These are phyloP conservation scores for Russula dissimulans DNA, from an alignment of 768 basidiomycete species.

Conservation along the genomic window DNA sequence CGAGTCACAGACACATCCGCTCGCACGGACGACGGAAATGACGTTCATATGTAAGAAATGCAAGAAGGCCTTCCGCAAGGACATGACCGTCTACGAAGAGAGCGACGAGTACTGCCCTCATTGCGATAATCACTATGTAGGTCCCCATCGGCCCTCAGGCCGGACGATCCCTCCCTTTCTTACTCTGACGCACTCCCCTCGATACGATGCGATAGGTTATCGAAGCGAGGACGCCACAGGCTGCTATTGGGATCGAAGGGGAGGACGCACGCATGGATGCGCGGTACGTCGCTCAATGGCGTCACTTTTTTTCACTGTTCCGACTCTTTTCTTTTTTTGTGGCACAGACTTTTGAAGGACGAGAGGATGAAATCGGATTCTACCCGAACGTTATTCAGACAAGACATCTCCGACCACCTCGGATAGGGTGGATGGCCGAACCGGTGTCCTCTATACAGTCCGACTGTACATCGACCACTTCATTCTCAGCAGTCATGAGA, in stretches of 20 bases:
- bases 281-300: constrained; percentile 42
- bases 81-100: constrained; percentile 87
- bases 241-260: constrained; percentile 78
- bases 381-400: constrained; percentile 39
- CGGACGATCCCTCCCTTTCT: too few species aligned
- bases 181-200: too few species aligned
- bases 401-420: constrained; percentile 39
- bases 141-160: constrained; percentile 24
- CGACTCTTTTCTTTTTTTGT: neutral
- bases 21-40: constrained; percentile 78
- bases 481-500: too few species aligned
- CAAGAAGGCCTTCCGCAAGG: constrained; percentile 94
- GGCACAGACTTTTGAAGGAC: constrained; percentile 76
- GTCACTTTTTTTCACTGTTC: neutral
- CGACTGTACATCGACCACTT: too few species aligned
- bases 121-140: constrained; percentile 96
- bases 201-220: constrained; percentile 58
- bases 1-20: constrained; percentile 63
- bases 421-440: constrained; percentile 21
- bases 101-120: constrained; percentile 98
- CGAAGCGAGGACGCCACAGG: constrained; percentile 85
- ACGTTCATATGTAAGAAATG: constrained; percentile 79
- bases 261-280: constrained; percentile 86
- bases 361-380: constrained; percentile 57
- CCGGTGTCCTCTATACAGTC: too few species aligned